A percentile compares a stretch with the other conserved stretches of the same genome.
Evolutionary conservation across 1,139 yeast species (phyloP).

Genomic region (Sugiyamaella castrensis): DNA sequence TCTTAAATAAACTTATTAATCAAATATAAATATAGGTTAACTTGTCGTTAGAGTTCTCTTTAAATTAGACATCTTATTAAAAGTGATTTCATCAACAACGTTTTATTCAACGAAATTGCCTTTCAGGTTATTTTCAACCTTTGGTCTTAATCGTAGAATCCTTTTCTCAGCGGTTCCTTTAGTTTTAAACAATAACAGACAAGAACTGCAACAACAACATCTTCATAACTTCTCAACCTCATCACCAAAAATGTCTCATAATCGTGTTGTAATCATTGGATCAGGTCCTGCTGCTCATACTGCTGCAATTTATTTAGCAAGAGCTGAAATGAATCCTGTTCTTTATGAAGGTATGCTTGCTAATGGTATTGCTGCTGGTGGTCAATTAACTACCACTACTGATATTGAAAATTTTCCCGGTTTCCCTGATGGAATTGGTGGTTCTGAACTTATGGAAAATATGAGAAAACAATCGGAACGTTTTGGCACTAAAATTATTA

Average conservation of each 20-base stretch:
- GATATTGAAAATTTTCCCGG: conserved; percentile 97
- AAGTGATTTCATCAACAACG: no score
- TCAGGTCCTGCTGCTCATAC: conserved; percentile 99
- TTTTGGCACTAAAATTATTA: conserved; percentile 90
- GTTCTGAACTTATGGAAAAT: conserved; percentile 83
- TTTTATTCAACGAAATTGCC: background rate
- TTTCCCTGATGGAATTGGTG: conserved; percentile 91
- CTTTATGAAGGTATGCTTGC: conserved; percentile 95
- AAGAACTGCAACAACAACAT: background rate
- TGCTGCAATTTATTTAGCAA: conserved; percentile 92
- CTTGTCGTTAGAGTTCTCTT: no score
- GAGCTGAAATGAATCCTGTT: conserved; percentile 94
- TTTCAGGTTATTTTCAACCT: background rate
- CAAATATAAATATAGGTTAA: no score
- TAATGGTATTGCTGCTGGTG: conserved; percentile 98
- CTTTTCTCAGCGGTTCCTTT: conserved; percentile 6
- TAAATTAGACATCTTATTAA: no score
- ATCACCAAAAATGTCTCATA: conserved; percentile 45
- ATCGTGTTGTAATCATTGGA: conserved; percentile 88
- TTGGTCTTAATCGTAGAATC: background rate
- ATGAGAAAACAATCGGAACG: conserved; percentile 85
- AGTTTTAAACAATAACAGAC: background rate
- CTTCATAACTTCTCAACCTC: conserved; percentile 4
- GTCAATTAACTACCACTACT: conserved; percentile 96
- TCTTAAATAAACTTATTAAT: no score